These are phyloP conservation scores for Trypanosoma rangeli DNA, from an alignment of 208 protist genomes.

Conservation along the genomic window DNA sequence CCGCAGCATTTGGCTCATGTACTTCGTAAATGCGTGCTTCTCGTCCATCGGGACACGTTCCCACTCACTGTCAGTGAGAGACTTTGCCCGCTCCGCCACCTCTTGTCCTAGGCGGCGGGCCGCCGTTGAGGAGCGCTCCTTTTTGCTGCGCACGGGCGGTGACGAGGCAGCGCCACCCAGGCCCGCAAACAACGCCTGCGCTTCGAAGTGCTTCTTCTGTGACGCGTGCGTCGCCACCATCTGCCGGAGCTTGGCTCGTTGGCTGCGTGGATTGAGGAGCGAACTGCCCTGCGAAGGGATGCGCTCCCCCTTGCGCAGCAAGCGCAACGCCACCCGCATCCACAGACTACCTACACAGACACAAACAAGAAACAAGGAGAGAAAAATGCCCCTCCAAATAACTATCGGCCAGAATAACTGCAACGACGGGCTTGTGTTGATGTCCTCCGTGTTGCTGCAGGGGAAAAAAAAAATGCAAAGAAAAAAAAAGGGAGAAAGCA, in stretches of 20 bases:
- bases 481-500: conserved; percentile 7
- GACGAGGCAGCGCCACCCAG: conserved; percentile 25
- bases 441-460: background rate
- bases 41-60: conserved; percentile 70
- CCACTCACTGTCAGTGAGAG: conserved; percentile 83
- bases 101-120: conserved; percentile 36
- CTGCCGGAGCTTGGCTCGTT: conserved; percentile 48
- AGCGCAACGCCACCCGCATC: conserved; percentile 19
- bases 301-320: conserved; percentile 5
- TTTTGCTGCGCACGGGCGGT: conserved; percentile 32
- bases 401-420: background rate
- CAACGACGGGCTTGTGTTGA: background rate
- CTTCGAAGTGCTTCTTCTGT: conserved; percentile 44
- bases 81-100: conserved; percentile 62
- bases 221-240: conserved; percentile 31
- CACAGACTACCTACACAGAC: background rate
- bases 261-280: conserved; percentile 68
- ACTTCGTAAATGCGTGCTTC: conserved; percentile 80
- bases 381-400: background rate
- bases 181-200: conserved; percentile 62
- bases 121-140: conserved; percentile 40
- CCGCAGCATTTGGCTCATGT: conserved; percentile 57
- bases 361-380: background rate
- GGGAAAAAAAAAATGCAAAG: background rate
- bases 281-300: conserved; percentile 61